A percentile compares a stretch with the other conserved stretches of the same genome.
Conservation (phyloP, 352 stramenopile genomes). For the Phytopythium vexans region DNA sequence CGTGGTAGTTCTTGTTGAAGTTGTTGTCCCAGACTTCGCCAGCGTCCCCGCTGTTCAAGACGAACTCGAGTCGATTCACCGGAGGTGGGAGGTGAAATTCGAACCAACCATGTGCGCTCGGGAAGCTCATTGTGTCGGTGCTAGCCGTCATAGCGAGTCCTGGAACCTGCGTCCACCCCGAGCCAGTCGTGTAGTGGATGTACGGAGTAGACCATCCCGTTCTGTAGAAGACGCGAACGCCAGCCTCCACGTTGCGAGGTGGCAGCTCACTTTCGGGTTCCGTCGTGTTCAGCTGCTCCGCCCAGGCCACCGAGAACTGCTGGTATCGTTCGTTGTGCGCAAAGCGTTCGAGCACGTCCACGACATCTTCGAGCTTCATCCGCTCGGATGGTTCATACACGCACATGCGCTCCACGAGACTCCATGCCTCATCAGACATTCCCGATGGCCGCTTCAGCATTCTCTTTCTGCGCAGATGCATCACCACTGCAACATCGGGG, state of each 20-base stretch:
- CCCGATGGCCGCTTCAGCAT: no score
- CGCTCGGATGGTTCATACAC: slow-evolving; percentile 8
- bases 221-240: slow-evolving; percentile 44
- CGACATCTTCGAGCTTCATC: slow-evolving; percentile 15
- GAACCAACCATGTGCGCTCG: slow-evolving; percentile 18
- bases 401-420: slow-evolving; percentile 12
- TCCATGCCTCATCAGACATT: background rate
- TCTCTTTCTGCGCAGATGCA: no score
- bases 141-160: slow-evolving; percentile 21
- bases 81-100: slow-evolving; percentile 15
- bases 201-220: slow-evolving; percentile 36
- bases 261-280: no score
- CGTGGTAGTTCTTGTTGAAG: slow-evolving; percentile 21
- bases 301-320: no score
- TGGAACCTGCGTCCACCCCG: slow-evolving; percentile 28
- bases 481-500: no score
- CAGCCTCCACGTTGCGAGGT: slow-evolving; percentile 13
- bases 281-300: no score
- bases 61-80: slow-evolving; percentile 16
- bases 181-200: slow-evolving; percentile 50
- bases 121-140: slow-evolving; percentile 17
- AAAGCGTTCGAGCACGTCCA: slow-evolving; percentile 12
- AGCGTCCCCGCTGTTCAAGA: slow-evolving; percentile 22
- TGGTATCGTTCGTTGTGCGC: no score
- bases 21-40: slow-evolving; percentile 20